Evolutionary conservation across 805 yeast species (phyloP), one percentile per base, ranked within the genome.

Genomic region (Monosporozyma unispora): DNA sequence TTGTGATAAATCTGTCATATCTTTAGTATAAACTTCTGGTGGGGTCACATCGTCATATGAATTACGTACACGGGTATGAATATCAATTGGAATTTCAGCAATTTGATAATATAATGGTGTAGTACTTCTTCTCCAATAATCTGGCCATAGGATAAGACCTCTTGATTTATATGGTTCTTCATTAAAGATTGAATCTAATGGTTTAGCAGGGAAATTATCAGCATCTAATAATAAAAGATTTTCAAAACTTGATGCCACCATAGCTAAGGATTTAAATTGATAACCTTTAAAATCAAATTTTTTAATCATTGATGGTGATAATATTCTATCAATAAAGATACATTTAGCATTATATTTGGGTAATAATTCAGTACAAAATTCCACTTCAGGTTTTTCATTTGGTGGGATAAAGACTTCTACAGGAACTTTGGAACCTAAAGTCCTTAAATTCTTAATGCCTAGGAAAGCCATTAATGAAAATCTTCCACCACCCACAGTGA

Each of bases 41-140:
- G 73, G 73, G 7, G 71, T 57, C 44, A 59, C 61, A 61, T 56
- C 62, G 64, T 56, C 75, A 58, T 65, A 59, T 19, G 60, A 59
- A 48, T 62, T 57, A 64, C 78, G 54, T 53, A 70, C 71, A n/a
- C 66, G 69, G 49, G 57, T 71, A 54, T 55, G 71, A 38, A 59
- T 59, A 28, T 77, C 74, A 2, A 81, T 70, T 44, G 70, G 59
- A 9, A 81, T 70, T 2, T 79, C 87, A 0, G 89, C 89, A 55
- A 87, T 80, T 31, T 78, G 75, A 66, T 84, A 87, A 60, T 77
- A 86, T 42, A 70, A 66, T 10, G 96, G 95, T 2, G 87, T 79
- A 0, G 91, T 85, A 12, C 90, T 81, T 55, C 96, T 74, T 63
- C 82, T 78, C 96, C 96, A 87, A 66, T 81, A 87, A 67, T 87